Base-by-base conservation (phyloP, 371 early-diverging fungal species). In the Syncephalastrum sp. region DNA sequence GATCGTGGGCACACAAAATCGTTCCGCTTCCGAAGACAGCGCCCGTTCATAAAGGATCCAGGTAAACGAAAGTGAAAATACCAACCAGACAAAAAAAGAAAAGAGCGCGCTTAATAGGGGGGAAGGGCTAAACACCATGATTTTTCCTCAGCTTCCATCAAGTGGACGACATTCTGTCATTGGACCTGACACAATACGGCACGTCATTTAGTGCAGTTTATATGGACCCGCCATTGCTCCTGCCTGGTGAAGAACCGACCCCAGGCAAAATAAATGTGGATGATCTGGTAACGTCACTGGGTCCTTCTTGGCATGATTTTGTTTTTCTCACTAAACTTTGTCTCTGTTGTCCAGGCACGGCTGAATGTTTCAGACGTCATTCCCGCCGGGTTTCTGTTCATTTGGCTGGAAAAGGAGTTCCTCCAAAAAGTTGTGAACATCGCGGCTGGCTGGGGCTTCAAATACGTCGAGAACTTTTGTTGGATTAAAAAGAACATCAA, bases 401-500 rank as follows among this genome's bases (percentile, higher is more conserved):
- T 95, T 17, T 96, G 95, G 95, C 69, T 86, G 38, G 93, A 93
- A 61, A 96, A 95, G 66, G 93, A 92, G 66, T 84, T 88, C 66
- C 67, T 93, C 15, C 92, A 91, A n/a, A 81, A 83, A 43, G 79
- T 94, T 46, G 84, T 94, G 29, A 70, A 64, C 42, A 70, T 91
- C 33, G 84, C 86, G 17, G 83, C 87, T 29, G 64, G 56, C 24
- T 94, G 96, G 95, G 88, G 88, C n/a, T 91, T 94, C 68, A 89
- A 90, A 57, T 96, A 96, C 59, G 94, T 95, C 2, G 96, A 96
- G 66, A 96, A 95, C 77, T 91, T 94, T 72, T 91, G 91, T 65
- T 96, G 96, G 95, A 89, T 95, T 64, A 92, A 92, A 60, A 81
- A 89, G 57, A 79, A 79, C 42, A 65, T 87, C 50, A 90, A 93